phyloP scores from a whole-genome alignment of 768 basidiomycete genomes.

The Agaricus sinodeliciosus region DNA sequence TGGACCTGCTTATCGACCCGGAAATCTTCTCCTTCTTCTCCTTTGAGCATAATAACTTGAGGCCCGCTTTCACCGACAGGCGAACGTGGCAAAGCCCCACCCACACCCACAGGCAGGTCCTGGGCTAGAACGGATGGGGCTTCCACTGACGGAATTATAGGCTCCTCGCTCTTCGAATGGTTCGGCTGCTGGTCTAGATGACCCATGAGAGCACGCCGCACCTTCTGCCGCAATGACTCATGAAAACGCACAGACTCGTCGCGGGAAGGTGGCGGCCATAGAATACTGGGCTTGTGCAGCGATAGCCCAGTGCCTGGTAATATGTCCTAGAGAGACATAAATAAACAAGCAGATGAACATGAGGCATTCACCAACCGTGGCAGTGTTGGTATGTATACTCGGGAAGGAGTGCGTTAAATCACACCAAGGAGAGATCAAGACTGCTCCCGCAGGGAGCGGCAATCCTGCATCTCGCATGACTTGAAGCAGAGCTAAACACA shows the following conservation, averaged over 20 bases:
- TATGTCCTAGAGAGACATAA: slow-evolving; percentile 53
- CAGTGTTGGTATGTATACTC: slow-evolving; percentile 77
- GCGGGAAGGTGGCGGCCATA: slow-evolving; percentile 73
- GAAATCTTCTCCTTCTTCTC: slow-evolving; percentile 45
- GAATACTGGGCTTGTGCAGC: slow-evolving; percentile 68
- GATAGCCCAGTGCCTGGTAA: slow-evolving; percentile 72
- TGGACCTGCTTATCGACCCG: slow-evolving; percentile 71
- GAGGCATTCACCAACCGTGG: slow-evolving; percentile 46
- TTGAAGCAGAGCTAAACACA: slow-evolving; percentile 79
- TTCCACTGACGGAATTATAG: background rate
- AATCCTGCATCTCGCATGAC: slow-evolving; percentile 79
- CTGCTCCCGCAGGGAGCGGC: slow-evolving; percentile 80
- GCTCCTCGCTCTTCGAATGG: slow-evolving; percentile 9
- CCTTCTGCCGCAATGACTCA: slow-evolving; percentile 49
- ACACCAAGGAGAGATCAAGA: slow-evolving; percentile 90
- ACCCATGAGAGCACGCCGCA: slow-evolving; percentile 49
- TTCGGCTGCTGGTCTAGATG: slow-evolving; percentile 12
- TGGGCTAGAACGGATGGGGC: background rate
- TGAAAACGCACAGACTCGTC: slow-evolving; percentile 54
- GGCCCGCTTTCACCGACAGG: slow-evolving; percentile 25
- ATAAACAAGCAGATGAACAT: background rate
- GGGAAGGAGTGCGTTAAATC: slow-evolving; percentile 93
- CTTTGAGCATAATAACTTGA: slow-evolving; percentile 39
- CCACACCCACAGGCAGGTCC: slow-evolving; percentile 36
- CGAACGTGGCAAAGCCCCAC: slow-evolving; percentile 39